Evolutionary conservation across 768 basidiomycete species (phyloP).

Genomic region (Bullera alba): DNA sequence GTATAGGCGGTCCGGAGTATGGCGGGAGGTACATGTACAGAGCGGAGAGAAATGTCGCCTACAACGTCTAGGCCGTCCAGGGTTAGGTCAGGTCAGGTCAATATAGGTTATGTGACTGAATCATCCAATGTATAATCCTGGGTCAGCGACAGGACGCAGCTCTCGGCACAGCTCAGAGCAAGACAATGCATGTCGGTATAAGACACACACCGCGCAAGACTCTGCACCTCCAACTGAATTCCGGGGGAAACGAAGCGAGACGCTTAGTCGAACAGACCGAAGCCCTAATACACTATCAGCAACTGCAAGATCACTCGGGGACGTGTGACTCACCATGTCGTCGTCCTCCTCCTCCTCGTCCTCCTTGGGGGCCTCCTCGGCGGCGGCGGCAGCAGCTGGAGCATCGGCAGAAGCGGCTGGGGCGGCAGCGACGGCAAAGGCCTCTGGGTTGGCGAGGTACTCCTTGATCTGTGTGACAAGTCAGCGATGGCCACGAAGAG

Average conservation of each 20-base stretch:
- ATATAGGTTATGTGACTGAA: no score
- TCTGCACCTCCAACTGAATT: no score
- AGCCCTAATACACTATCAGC: conserved; percentile 21
- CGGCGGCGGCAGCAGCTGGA: conserved; percentile 52
- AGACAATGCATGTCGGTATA: no score
- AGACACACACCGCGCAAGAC: no score
- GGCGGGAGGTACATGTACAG: conserved; percentile 28
- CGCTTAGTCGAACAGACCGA: conserved; percentile 48
- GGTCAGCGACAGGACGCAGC: no score
- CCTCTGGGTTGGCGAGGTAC: conserved; percentile 94
- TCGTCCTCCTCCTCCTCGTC: conserved; percentile 52
- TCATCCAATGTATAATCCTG: no score
- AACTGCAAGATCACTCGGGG: not conserved
- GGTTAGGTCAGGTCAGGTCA: no score
- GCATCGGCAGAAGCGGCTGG: conserved; percentile 51
- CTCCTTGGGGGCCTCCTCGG: conserved; percentile 55
- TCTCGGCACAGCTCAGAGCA: no score
- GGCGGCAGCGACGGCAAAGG: conserved; percentile 79
- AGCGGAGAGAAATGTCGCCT: conserved; percentile 18
- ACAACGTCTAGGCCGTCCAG: conserved; percentile 32
- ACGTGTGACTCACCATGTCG: conserved; percentile 23
- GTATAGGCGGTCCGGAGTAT: conserved; percentile 27
- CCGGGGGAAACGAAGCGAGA: no score
- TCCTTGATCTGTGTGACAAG: conserved; percentile 67
- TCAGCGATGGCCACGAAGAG: conserved; percentile 14